Percentiles rank a stretch among this genome's conserved stretches.
Conservation (phyloP, 2,329 filamentous ascomycete genomes). For the Aureobasidium sp. region DNA sequence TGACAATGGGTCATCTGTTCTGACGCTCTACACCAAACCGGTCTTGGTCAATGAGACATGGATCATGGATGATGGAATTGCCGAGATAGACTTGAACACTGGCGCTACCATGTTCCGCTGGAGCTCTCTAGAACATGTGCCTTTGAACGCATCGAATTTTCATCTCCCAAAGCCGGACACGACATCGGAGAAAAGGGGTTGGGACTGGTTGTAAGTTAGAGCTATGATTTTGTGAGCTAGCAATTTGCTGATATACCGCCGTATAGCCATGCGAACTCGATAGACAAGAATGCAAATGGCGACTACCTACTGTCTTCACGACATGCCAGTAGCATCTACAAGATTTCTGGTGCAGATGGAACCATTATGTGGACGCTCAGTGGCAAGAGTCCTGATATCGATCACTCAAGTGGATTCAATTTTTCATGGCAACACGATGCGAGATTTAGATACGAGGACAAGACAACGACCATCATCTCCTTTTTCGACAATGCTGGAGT, state of each 20-base stretch:
- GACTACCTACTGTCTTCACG: slow-evolving; percentile 35
- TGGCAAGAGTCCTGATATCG: slow-evolving; percentile 26
- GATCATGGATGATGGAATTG: slow-evolving; percentile 28
- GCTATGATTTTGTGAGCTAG: not conserved
- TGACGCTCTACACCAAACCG: slow-evolving; percentile 18
- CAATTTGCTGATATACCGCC: not conserved
- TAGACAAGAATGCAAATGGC: slow-evolving; percentile 32
- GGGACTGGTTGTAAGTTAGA: slow-evolving; percentile 17
- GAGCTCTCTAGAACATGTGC: slow-evolving; percentile 23
- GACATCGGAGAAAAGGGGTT: slow-evolving; percentile 3
- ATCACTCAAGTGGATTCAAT: slow-evolving; percentile 22
- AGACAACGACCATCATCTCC: slow-evolving; percentile 6
- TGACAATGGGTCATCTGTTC: slow-evolving; percentile 27
- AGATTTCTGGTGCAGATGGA: slow-evolving; percentile 30
- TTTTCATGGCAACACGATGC: slow-evolving; percentile 34
- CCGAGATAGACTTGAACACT: slow-evolving; percentile 29
- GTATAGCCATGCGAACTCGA: slow-evolving; percentile 31
- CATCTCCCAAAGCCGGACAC: not conserved
- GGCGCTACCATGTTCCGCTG: slow-evolving; percentile 30
- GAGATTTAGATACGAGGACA: slow-evolving; percentile 21
- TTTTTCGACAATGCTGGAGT: slow-evolving; percentile 14
- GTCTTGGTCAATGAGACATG: slow-evolving; percentile 24
- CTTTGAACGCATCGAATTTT: slow-evolving; percentile 27
- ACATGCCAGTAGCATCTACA: slow-evolving; percentile 33
- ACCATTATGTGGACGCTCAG: slow-evolving; percentile 33